Conservation (phyloP, 768 basidiomycete species). For the Collybiopsis luxurians region DNA sequence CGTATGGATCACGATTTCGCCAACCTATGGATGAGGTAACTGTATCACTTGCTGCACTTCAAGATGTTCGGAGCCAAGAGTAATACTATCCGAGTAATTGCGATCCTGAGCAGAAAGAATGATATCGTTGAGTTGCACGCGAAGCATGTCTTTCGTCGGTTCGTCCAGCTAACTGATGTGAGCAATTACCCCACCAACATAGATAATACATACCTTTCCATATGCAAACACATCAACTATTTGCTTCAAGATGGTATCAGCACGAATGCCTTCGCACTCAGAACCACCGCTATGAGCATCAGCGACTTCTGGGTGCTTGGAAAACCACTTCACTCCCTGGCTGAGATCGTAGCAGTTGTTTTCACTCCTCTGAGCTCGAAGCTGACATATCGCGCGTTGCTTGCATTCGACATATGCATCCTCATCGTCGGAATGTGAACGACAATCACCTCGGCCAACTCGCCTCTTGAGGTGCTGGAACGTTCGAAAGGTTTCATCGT, state of each 20-base stretch:
- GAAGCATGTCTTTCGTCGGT: neutral
- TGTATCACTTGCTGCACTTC: neutral
- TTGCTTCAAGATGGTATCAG: neutral
- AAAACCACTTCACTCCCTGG: neutral
- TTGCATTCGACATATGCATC: conserved; percentile 21
- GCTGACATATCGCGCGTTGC: conserved; percentile 27
- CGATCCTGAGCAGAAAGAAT: neutral
- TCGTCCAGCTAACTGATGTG: neutral
- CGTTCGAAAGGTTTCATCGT: conserved; percentile 42
- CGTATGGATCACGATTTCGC: no score
- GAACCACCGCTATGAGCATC: neutral
- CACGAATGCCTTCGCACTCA: conserved; percentile 3
- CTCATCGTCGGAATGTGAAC: conserved; percentile 15
- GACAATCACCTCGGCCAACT: neutral
- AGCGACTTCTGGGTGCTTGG: neutral
- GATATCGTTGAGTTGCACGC: neutral
- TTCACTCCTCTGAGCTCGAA: conserved; percentile 23
- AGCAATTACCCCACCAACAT: no score
- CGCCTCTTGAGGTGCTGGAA: conserved; percentile 23
- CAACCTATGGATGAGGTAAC: no score
- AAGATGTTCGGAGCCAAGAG: neutral
- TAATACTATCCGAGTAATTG: neutral
- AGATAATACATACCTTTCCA: neutral
- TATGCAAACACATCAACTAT: neutral
- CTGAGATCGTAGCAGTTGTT: conserved; percentile 16